A percentile compares a stretch with the other conserved stretches of the same genome.
phyloP scores from a whole-genome alignment of 1,284 basidiomycete species.

The Paramarasmius palmivorus region DNA sequence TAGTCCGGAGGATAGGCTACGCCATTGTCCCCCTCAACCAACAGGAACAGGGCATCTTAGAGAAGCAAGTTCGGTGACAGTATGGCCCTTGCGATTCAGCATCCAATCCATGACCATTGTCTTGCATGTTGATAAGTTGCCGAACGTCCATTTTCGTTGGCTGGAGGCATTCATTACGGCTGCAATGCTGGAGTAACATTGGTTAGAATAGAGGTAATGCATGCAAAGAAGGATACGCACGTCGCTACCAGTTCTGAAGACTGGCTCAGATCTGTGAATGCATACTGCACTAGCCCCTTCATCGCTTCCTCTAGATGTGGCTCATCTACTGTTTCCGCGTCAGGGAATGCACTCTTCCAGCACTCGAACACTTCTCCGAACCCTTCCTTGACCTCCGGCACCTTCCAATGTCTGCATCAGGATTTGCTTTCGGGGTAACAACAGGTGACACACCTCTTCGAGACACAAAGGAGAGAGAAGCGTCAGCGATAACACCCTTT shows the following conservation, averaged over 20 bases:
- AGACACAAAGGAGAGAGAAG: constrained; percentile 15
- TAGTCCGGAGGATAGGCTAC: constrained; percentile 13
- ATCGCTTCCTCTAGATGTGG: constrained; percentile 8
- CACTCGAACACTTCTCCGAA: constrained; percentile 6
- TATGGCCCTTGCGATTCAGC: constrained; percentile 6
- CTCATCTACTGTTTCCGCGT: constrained; percentile 2
- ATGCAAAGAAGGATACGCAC: background rate
- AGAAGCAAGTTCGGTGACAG: constrained; percentile 8
- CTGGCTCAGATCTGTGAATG: constrained; percentile 4
- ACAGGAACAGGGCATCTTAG: constrained; percentile 15
- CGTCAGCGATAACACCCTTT: constrained; percentile 11
- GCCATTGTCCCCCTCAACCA: constrained; percentile 14
- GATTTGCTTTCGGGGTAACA: too few species aligned
- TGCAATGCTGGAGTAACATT: too few species aligned
- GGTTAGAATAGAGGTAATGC: background rate
- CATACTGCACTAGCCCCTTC: constrained; percentile 9
- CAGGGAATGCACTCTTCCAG: constrained; percentile 10
- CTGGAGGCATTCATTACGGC: too few species aligned
- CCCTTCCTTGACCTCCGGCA: constrained; percentile 6
- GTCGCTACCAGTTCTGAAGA: constrained; percentile 4
- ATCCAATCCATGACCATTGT: constrained; percentile 13
- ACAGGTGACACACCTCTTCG: constrained; percentile 11
- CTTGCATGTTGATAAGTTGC: background rate
- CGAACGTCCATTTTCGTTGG: background rate
- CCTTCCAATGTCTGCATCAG: too few species aligned